Percentiles rank a stretch among this genome's conserved stretches.
phyloP scores from a whole-genome alignment of 371 early-diverging fungal species.

The Actinomucor elegans region DNA sequence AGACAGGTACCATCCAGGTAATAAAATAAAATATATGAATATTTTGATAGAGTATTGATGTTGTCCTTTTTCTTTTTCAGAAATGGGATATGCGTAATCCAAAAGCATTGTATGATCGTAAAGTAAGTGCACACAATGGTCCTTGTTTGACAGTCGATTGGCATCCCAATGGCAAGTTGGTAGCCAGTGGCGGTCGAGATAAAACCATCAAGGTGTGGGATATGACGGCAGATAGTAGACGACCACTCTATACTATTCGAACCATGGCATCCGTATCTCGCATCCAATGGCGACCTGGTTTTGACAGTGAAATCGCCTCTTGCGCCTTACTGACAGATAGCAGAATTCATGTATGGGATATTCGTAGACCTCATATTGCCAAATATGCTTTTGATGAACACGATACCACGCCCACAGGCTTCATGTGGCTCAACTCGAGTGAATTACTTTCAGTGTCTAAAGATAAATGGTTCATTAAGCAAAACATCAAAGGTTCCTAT shows the following conservation, averaged over 20 bases:
- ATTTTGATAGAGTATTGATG: background rate
- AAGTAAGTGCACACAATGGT: conserved; percentile 78
- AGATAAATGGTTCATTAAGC: conserved; percentile 70
- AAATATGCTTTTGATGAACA: conserved; percentile 73
- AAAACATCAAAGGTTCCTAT: conserved; percentile 49
- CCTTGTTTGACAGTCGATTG: conserved; percentile 82
- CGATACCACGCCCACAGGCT: conserved; percentile 69
- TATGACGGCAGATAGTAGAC: conserved; percentile 65
- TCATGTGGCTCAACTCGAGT: conserved; percentile 69
- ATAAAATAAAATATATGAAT: background rate
- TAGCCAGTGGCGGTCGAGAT: conserved; percentile 87
- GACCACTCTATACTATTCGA: conserved; percentile 65
- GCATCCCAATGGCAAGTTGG: conserved; percentile 71
- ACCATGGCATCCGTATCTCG: conserved; percentile 76
- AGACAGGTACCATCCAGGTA: conserved; percentile 85
- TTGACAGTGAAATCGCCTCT: conserved; percentile 71
- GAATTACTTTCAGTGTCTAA: conserved; percentile 77
- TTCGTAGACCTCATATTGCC: conserved; percentile 73
- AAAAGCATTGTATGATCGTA: conserved; percentile 58
- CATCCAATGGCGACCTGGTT: conserved; percentile 80
- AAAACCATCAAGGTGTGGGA: conserved; percentile 88
- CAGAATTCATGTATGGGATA: conserved; percentile 78
- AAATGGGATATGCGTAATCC: conserved; percentile 84
- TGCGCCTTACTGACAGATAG: conserved; percentile 69
- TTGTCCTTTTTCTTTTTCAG: conserved; percentile 24